Evolutionary conservation across 345 rosid genomes (phyloP).

Genomic region (Populus ilicifolia): DNA sequence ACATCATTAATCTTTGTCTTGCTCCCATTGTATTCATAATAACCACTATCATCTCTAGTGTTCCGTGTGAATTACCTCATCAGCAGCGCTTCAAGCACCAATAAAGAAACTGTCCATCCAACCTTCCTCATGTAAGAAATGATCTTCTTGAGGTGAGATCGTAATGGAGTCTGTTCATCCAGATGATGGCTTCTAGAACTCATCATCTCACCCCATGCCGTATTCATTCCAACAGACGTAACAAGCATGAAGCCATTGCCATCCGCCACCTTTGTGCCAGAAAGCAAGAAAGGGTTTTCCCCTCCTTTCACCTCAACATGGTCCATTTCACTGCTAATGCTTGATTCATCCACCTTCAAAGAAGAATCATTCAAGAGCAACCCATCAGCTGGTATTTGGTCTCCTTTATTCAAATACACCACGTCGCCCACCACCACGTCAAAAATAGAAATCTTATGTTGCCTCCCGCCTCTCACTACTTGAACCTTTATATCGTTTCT

Average conservation of each 20-base stretch:
- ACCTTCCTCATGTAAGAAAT: conserved; percentile 33
- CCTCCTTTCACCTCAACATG: conserved; percentile 32
- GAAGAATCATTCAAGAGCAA: conserved; percentile 47
- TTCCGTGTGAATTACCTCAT: conserved; percentile 29
- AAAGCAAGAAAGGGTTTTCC: conserved; percentile 52
- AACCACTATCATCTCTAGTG: conserved; percentile 28
- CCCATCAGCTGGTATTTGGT: conserved; percentile 70
- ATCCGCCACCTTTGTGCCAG: conserved; percentile 54
- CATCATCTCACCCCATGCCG: no score
- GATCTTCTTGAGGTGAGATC: conserved; percentile 37
- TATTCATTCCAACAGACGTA: no score
- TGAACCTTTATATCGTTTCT: conserved; percentile 52
- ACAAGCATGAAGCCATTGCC: conserved; percentile 21
- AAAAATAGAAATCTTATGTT: conserved; percentile 43
- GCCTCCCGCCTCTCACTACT: conserved; percentile 46
- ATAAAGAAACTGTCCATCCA: conserved; percentile 34
- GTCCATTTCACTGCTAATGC: conserved; percentile 65
- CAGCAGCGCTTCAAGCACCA: conserved; percentile 22
- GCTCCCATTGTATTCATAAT: conserved; percentile 15
- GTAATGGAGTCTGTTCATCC: conserved; percentile 43
- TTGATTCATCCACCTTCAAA: conserved; percentile 54
- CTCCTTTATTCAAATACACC: conserved; percentile 53
- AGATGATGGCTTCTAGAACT: not conserved
- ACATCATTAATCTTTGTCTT: conserved; percentile 18
- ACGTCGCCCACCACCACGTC: conserved; percentile 70